These are phyloP conservation scores for Lumnitzera racemosa DNA, from an alignment of 345 rosid genomes.

Conservation along the genomic window DNA sequence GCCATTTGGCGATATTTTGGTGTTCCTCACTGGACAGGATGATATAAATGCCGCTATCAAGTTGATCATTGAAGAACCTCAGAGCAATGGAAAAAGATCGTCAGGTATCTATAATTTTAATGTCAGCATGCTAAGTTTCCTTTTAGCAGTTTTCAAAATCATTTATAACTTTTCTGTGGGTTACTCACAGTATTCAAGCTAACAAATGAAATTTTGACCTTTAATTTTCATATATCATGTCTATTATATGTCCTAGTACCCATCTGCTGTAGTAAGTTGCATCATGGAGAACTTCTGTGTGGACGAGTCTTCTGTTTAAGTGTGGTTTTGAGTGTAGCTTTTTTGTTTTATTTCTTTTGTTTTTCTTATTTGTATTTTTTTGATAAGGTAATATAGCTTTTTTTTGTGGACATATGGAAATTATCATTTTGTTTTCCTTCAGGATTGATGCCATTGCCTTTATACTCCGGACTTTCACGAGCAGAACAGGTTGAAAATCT, in stretches of 20 bases:
- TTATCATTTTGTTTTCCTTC: slow-evolving; percentile 23
- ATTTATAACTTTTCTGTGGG: neutral
- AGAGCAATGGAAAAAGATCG: slow-evolving; percentile 44
- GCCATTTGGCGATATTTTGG: slow-evolving; percentile 82
- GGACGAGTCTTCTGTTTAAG: no score
- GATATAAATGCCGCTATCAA: slow-evolving; percentile 72
- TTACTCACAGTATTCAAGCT: no score
- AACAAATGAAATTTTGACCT: no score
- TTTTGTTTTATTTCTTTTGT: no score
- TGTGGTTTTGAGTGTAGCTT: neutral
- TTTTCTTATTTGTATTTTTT: no score
- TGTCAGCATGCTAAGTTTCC: neutral
- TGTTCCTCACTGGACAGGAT: slow-evolving; percentile 96
- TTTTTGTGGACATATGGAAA: neutral
- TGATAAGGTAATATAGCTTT: no score
- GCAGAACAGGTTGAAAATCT: slow-evolving; percentile 54
- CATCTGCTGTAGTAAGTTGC: neutral
- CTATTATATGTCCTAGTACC: no score
- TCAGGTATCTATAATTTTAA: slow-evolving; percentile 37
- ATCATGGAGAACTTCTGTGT: neutral
- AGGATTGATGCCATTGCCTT: slow-evolving; percentile 72
- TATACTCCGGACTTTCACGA: slow-evolving; percentile 89
- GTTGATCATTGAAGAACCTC: slow-evolving; percentile 72
- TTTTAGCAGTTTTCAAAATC: slow-evolving; percentile 2
- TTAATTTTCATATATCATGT: neutral